These are phyloP conservation scores for Aspergillus ellipticus DNA, from an alignment of 495 filamentous ascomycete species.

Conservation along the genomic window DNA sequence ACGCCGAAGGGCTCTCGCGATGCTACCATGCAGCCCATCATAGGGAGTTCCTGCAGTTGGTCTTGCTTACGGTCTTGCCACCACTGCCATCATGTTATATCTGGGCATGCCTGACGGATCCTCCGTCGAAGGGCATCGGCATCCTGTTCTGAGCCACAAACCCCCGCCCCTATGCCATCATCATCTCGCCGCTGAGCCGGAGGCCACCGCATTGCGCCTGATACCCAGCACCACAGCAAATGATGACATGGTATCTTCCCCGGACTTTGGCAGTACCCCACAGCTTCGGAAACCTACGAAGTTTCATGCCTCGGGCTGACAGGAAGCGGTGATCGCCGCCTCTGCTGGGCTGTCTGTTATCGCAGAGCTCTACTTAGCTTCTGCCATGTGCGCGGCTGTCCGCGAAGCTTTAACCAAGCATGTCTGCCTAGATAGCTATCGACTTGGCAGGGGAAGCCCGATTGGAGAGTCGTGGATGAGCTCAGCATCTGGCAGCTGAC, in stretches of 20 bases:
- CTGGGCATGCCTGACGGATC: neutral
- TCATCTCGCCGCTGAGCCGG: neutral
- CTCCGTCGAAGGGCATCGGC: neutral
- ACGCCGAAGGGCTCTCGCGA: neutral
- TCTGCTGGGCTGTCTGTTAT: constrained; percentile 2
- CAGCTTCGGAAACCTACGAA: constrained; percentile 10
- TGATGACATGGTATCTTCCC: constrained; percentile 2
- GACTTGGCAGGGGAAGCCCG: neutral
- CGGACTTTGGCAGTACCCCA: constrained; percentile 5
- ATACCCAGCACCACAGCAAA: neutral
- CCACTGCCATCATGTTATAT: neutral
- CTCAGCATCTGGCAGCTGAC: neutral
- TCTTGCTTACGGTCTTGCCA: neutral
- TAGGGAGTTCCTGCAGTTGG: too few relatives aligned
- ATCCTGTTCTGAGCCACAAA: neutral
- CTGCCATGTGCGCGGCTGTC: neutral
- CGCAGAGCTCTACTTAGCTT: neutral
- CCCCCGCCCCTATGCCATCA: neutral
- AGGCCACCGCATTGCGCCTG: neutral
- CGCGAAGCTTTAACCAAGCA: constrained; percentile 1
- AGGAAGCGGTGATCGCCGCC: constrained; percentile 6
- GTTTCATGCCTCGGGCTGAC: neutral
- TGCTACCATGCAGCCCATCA: too few relatives aligned
- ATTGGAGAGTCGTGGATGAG: neutral
- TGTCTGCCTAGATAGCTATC: neutral